Evolutionary conservation across 208 protist species (phyloP).

Genomic region (Leishmania major): DNA sequence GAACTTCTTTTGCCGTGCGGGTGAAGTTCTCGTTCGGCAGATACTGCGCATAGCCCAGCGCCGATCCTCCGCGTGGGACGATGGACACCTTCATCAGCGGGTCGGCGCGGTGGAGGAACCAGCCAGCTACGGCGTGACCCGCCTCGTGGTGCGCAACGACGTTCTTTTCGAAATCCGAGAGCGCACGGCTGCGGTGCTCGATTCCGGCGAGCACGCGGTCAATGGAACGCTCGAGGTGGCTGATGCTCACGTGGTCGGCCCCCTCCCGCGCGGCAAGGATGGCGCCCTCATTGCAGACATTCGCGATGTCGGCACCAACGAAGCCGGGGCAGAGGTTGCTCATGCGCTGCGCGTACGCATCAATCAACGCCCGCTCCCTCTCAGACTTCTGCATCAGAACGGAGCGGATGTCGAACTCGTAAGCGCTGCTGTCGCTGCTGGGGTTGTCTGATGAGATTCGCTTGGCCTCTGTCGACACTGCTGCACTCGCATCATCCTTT

Average conservation of each 20-base stretch:
- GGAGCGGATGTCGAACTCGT: constrained; percentile 55
- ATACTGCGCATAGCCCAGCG: constrained; percentile 98
- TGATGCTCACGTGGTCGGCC: constrained; percentile 61
- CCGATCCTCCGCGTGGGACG: constrained; percentile 94
- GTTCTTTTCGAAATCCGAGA: constrained; percentile 91
- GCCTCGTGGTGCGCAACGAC: constrained; percentile 98
- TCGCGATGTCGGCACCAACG: constrained; percentile 96
- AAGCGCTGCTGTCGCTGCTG: background rate
- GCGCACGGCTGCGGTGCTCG: constrained; percentile 90
- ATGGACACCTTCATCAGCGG: constrained; percentile 99
- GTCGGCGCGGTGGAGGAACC: constrained; percentile 97
- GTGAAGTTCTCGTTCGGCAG: constrained; percentile 95
- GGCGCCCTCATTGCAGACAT: constrained; percentile 96
- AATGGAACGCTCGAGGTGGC: constrained; percentile 94
- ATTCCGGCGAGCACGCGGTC: constrained; percentile 96
- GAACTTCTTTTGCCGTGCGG: constrained; percentile 92
- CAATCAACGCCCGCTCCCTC: constrained; percentile 66
- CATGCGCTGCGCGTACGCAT: constrained; percentile 74
- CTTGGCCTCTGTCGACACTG: background rate
- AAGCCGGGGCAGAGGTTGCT: constrained; percentile 83
- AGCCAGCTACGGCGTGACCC: constrained; percentile 96
- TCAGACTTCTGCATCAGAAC: constrained; percentile 57
- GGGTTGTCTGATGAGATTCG: background rate
- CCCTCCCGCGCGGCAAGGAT: constrained; percentile 90
- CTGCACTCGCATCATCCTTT: background rate